phyloP scores from a whole-genome alignment of 2,329 filamentous ascomycete species.

The Chrysosporium queenslandicum region DNA sequence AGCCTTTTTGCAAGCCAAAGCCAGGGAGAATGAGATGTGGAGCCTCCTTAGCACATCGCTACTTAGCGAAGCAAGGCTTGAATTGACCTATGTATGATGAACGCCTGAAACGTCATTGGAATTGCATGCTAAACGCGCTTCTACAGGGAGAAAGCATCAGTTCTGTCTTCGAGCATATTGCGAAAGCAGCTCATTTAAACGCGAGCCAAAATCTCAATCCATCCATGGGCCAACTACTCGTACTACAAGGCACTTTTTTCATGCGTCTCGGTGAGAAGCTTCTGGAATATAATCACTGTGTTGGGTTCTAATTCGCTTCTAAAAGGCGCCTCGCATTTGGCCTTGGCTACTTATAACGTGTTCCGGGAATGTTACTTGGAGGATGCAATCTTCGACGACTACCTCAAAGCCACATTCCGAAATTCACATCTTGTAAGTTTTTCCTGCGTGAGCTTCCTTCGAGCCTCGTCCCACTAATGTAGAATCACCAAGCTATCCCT shows the following conservation, averaged over 20 bases:
- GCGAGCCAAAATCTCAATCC: slow-evolving; percentile 63
- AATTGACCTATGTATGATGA: slow-evolving; percentile 58
- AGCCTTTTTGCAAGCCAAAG: slow-evolving; percentile 72
- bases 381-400: slow-evolving; percentile 62
- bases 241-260: slow-evolving; percentile 64
- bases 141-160: slow-evolving; percentile 47
- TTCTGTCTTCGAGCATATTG: slow-evolving; percentile 62
- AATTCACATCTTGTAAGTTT: slow-evolving; percentile 50
- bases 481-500: slow-evolving; percentile 43
- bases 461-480: background rate
- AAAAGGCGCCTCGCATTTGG: slow-evolving; percentile 44
- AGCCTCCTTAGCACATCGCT: slow-evolving; percentile 72
- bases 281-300: background rate
- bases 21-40: slow-evolving; percentile 79
- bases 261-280: slow-evolving; percentile 58
- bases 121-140: background rate
- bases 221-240: slow-evolving; percentile 63
- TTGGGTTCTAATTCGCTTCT: slow-evolving; percentile 7
- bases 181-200: slow-evolving; percentile 73
- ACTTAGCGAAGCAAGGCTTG: slow-evolving; percentile 74
- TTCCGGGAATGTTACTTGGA: slow-evolving; percentile 63
- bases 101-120: slow-evolving; percentile 26
- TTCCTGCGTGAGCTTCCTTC: background rate
- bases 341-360: slow-evolving; percentile 54
- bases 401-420: slow-evolving; percentile 62